Evolutionary conservation across 2,329 filamentous ascomycete genomes (phyloP).

Genomic region (Xylariaceae sp.): DNA sequence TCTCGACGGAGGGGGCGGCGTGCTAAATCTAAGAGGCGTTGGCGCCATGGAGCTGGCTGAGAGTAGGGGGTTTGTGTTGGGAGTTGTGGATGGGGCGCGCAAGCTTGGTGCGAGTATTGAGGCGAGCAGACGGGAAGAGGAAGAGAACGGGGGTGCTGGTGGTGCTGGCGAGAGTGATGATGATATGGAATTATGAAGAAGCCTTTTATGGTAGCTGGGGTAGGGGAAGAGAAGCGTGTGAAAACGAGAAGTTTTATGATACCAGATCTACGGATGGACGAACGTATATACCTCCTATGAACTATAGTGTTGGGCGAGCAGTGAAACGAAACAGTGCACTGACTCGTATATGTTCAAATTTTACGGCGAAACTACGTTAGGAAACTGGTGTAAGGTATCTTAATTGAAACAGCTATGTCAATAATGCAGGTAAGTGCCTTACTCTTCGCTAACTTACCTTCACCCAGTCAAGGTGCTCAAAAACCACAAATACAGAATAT

Average conservation of each 20-base stretch:
- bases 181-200: constrained; percentile 45
- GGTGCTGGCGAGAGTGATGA: constrained; percentile 66
- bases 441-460: too few relatives aligned
- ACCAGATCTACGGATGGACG: neutral
- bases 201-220: neutral
- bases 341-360: too few relatives aligned
- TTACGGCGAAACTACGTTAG: too few relatives aligned
- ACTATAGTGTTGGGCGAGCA: neutral
- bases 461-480: too few relatives aligned
- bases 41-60: constrained; percentile 94
- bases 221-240: neutral
- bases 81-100: constrained; percentile 86
- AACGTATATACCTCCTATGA: neutral
- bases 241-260: constrained; percentile 11
- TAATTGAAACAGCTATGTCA: too few relatives aligned
- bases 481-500: too few relatives aligned
- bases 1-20: constrained; percentile 74
- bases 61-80: constrained; percentile 79
- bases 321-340: neutral
- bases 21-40: constrained; percentile 73
- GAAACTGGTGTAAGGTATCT: too few relatives aligned
- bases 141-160: constrained; percentile 67
- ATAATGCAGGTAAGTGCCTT: too few relatives aligned
- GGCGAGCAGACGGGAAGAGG: constrained; percentile 75
- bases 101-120: constrained; percentile 84